Evolutionary conservation across 208 protist genomes (phyloP).

Genomic region (Leishmania mexicana): DNA sequence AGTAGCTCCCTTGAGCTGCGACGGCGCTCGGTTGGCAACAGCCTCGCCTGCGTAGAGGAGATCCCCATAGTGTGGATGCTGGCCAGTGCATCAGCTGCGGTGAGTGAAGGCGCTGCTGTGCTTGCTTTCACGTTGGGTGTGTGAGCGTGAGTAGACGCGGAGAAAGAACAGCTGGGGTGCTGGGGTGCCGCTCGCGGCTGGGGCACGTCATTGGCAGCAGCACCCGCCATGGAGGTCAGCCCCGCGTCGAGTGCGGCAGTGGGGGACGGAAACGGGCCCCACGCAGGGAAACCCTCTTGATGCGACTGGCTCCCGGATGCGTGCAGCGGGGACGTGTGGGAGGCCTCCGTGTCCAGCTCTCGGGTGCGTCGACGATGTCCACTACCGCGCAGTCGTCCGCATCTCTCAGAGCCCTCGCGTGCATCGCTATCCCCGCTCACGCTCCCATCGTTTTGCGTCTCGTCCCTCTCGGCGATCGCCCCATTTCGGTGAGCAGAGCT

Average conservation of each 20-base stretch:
- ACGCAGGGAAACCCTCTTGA: background rate
- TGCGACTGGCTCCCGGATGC: too few relatives aligned
- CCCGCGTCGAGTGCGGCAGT: background rate
- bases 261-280: background rate
- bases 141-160: slow-evolving; percentile 6
- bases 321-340: background rate
- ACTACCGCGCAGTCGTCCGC: background rate
- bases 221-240: background rate
- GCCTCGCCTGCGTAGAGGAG: slow-evolving; percentile 15
- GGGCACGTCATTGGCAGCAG: background rate
- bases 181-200: background rate
- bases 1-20: too few relatives aligned
- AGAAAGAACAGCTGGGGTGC: background rate
- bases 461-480: background rate
- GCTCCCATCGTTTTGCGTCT: background rate
- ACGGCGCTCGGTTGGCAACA: background rate
- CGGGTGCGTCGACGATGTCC: background rate
- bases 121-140: slow-evolving; percentile 1
- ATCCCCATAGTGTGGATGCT: slow-evolving; percentile 15
- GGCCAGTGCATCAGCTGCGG: slow-evolving; percentile 11
- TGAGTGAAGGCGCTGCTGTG: background rate
- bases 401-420: background rate
- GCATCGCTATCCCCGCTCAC: background rate
- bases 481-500: background rate
- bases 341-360: background rate